These are phyloP conservation scores for Saprolegnia parasitica DNA, from an alignment of 352 stramenopile species.

Conservation along the genomic window DNA sequence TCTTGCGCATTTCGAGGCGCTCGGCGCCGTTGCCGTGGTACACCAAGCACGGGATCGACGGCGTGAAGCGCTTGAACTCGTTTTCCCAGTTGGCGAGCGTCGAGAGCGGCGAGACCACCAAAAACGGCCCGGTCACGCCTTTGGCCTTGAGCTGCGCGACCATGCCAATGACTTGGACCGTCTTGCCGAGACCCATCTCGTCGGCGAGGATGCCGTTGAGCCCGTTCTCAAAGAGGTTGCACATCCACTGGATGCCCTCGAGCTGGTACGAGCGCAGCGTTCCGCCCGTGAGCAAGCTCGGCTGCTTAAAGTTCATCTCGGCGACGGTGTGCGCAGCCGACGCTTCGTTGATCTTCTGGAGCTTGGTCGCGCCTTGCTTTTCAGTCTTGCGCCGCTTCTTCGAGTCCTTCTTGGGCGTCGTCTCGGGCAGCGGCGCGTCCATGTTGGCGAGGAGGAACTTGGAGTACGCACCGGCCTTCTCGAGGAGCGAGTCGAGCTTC, in stretches of 20 bases:
- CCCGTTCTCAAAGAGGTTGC: conserved; percentile 96
- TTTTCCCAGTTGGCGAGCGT: conserved; percentile 98
- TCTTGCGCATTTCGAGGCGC: conserved; percentile 45
- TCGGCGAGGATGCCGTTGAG: conserved; percentile 90
- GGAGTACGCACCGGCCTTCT: conserved; percentile 84
- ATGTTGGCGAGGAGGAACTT: conserved; percentile 86
- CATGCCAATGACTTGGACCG: conserved; percentile 90
- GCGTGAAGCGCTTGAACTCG: conserved; percentile 75
- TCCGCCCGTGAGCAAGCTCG: conserved; percentile 68
- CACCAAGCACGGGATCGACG: conserved; percentile 92
- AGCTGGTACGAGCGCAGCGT: conserved; percentile 93
- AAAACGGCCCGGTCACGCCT: conserved; percentile 89
- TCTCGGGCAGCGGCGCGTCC: conserved; percentile 40
- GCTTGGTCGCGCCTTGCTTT: conserved; percentile 21
- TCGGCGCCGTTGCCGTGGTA: conserved; percentile 91
- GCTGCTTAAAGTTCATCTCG: conserved; percentile 59
- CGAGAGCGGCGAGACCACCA: conserved; percentile 97
- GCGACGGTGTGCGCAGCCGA: conserved; percentile 20
- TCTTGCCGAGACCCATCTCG: conserved; percentile 90
- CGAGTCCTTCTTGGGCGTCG: conserved; percentile 29
- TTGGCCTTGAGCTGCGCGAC: conserved; percentile 91
- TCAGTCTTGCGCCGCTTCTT: conserved; percentile 59
- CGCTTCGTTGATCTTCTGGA: conserved; percentile 29
- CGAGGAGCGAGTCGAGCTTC: conserved; percentile 83
- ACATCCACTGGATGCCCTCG: conserved; percentile 96